Conservation (phyloP, 768 basidiomycete species). For the Amanita phalloides region DNA sequence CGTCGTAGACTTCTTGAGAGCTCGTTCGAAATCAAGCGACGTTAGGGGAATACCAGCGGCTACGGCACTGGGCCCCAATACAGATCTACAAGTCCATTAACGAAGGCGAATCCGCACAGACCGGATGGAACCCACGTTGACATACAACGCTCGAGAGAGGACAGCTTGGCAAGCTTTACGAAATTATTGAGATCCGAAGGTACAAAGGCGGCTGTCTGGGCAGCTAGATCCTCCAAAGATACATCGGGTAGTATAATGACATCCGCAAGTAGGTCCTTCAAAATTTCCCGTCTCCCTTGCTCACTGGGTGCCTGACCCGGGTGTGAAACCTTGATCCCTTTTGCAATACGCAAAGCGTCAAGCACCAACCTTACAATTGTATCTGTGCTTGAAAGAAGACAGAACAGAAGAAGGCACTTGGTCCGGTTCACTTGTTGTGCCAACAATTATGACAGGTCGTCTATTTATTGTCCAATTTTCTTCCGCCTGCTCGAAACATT, state of each 20-base stretch:
- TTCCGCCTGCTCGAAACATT: constrained; percentile 49
- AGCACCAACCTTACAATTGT: constrained; percentile 53
- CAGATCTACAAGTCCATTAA: neutral
- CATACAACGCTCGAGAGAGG: constrained; percentile 39
- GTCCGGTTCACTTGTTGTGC: constrained; percentile 58
- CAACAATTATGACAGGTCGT: constrained; percentile 68
- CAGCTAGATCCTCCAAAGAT: constrained; percentile 57
- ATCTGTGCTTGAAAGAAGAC: constrained; percentile 78
- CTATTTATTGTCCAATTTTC: constrained; percentile 48
- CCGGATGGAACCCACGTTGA: constrained; percentile 21
- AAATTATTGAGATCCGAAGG: constrained; percentile 73
- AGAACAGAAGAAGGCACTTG: constrained; percentile 52
- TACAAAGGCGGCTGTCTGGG: constrained; percentile 85
- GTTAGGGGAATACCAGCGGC: constrained; percentile 33
- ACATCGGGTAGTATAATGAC: constrained; percentile 62
- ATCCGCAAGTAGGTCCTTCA: constrained; percentile 32
- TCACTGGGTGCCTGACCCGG: constrained; percentile 67
- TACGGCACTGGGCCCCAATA: constrained; percentile 13
- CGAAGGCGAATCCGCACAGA: too few relatives aligned
- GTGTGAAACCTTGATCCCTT: neutral
- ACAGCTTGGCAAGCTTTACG: constrained; percentile 43
- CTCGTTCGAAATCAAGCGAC: constrained; percentile 59
- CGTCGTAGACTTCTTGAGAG: constrained; percentile 59
- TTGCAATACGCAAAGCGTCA: neutral
- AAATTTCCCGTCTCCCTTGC: constrained; percentile 52